These are phyloP conservation scores for Thecaphora thlaspeos DNA, from an alignment of 1,284 basidiomycete genomes.

Conservation along the genomic window DNA sequence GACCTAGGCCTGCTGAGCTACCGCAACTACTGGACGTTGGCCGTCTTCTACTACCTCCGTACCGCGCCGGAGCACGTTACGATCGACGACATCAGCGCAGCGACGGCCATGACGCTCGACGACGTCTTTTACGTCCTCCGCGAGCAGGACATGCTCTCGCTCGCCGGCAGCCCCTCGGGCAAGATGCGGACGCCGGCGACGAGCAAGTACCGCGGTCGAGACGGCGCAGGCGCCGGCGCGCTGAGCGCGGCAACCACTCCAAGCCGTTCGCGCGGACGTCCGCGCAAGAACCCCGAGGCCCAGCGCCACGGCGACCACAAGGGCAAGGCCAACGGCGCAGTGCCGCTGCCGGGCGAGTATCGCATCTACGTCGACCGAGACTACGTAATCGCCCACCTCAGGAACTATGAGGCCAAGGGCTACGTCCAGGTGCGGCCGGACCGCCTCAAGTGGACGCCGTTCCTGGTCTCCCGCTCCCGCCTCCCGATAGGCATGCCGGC, in stretches of 20 bases:
- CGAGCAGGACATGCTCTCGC: slow-evolving; percentile 75
- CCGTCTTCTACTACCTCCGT: slow-evolving; percentile 67
- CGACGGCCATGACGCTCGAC: slow-evolving; percentile 86
- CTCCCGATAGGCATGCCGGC: slow-evolving; percentile 4
- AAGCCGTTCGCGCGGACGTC: slow-evolving; percentile 13
- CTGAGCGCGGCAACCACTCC: slow-evolving; percentile 1
- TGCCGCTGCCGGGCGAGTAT: slow-evolving; percentile 71
- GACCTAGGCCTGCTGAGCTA: slow-evolving; percentile 93
- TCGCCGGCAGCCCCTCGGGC: slow-evolving; percentile 46
- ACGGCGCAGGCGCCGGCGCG: too few species aligned
- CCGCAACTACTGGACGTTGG: slow-evolving; percentile 89
- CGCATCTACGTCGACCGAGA: slow-evolving; percentile 72
- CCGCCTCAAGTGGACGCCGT: slow-evolving; percentile 91
- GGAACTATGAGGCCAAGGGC: slow-evolving; percentile 74
- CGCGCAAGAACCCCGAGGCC: slow-evolving; percentile 3
- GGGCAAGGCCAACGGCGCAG: slow-evolving; percentile 50
- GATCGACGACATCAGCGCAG: slow-evolving; percentile 73
- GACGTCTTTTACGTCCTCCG: slow-evolving; percentile 79
- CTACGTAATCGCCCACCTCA: slow-evolving; percentile 70
- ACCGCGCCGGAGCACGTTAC: slow-evolving; percentile 21
- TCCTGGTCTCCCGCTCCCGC: slow-evolving; percentile 68
- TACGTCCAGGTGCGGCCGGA: slow-evolving; percentile 78
- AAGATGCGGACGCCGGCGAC: slow-evolving; percentile 38
- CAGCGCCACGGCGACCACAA: background rate
- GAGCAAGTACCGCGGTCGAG: slow-evolving; percentile 29